Evolutionary conservation across 1,284 basidiomycete genomes (phyloP), one percentile per base, ranked within the genome.

Genomic region (Heliocybe sulcata): DNA sequence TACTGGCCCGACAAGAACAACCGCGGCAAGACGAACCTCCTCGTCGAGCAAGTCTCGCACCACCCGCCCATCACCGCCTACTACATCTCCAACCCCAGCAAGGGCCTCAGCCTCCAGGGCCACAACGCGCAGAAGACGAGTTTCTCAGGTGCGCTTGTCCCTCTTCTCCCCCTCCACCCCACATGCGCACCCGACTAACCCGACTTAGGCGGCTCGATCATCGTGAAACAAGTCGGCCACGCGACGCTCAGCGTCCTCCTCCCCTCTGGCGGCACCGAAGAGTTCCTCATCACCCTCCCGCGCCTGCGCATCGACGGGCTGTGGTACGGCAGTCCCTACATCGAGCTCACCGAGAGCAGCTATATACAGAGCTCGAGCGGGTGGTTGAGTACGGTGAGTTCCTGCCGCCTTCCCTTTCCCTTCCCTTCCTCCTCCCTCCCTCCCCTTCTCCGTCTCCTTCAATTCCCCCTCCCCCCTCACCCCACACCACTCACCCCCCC

Each of bases 41-140:
- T 90, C 35, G 92, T 96, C n/a, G 96, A 99, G 75, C 96, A 99
- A 72, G 95, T 98, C 53, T 96, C 93, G 26, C 94, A 96, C 66
- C 94, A 96, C 70, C 94, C 94, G 2, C 91, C 92, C 4, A 88
- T 94, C 63, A 94, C 86, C 56, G 91, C 84, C 53, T 92, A 86
- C 75, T 81, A 83, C 70, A 90, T 99, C 62, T 80, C 85, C 72
- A 98, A 99, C 75, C 75, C 83, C 57, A 68, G 76, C 48, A 94
- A 93, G 64, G 89, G 92, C 1, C 71, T 99, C 54, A 72, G 80
- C 47, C 81, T 98, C 55, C 83, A 85, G 52, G 96, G 96, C 22
- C 94, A 98, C 71, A 94, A 86, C 61, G 96, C 92, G 8, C 96
- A 99, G 73, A 98, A 98, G 83, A 98, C 96, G 8, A 85, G 86